A percentile compares a stretch with the other conserved stretches of the same genome.
Evolutionary conservation across 2,329 filamentous ascomycete species (phyloP).

Genomic region (Colletotrichum liaoningense): DNA sequence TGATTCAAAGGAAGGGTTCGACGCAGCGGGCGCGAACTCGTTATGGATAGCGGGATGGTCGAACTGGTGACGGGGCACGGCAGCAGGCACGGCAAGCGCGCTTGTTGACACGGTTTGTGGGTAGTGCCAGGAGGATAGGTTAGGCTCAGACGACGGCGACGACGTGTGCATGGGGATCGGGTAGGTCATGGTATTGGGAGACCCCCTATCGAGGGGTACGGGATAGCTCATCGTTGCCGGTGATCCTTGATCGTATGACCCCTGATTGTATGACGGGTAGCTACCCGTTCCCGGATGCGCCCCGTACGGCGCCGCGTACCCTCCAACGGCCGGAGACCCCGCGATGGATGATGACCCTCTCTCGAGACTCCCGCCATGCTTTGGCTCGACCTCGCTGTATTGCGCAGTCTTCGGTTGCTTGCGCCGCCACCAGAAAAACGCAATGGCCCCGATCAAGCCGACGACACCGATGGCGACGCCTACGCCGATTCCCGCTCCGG

Average conservation of each 20-base stretch:
- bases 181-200: neutral
- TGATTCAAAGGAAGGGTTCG: conserved; percentile 7
- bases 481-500: conserved; percentile 46
- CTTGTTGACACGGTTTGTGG: neutral
- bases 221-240: conserved; percentile 2
- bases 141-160: neutral
- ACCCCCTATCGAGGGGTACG: neutral
- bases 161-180: neutral
- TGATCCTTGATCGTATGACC: neutral
- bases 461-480: conserved; percentile 43
- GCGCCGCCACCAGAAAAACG: conserved; percentile 44
- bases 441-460: conserved; percentile 37
- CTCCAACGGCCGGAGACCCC: conserved; percentile 12
- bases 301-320: conserved; percentile 12
- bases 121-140: neutral
- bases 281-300: neutral
- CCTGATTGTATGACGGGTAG: neutral
- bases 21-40: conserved; percentile 24
- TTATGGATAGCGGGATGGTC: conserved; percentile 18
- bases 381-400: conserved; percentile 29
- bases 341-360: conserved; percentile 11
- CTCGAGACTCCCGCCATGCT: conserved; percentile 12
- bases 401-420: conserved; percentile 18
- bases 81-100: neutral
- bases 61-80: conserved; percentile 24